Conservation (phyloP, 371 early-diverging fungal genomes). For the Coemansia sp. region DNA sequence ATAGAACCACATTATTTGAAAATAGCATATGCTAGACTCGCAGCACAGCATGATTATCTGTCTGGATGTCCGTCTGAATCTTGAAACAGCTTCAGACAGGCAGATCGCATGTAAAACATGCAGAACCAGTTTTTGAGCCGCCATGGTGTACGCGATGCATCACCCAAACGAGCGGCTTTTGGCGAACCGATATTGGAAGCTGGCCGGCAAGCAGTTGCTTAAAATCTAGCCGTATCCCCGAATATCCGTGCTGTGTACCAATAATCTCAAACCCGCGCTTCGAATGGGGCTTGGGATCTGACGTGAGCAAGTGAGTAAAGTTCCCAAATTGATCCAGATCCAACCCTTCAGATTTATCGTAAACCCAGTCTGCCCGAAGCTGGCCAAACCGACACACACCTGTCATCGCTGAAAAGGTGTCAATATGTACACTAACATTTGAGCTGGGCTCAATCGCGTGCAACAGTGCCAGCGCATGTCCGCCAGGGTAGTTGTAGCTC, state of each 20-base stretch:
- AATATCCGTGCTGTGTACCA: conserved; percentile 22
- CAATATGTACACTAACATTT: conserved; percentile 69
- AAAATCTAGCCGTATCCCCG: not conserved
- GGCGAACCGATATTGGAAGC: conserved; percentile 15
- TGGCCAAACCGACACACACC: conserved; percentile 81
- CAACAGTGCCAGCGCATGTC: conserved; percentile 65
- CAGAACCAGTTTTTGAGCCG: too few species aligned
- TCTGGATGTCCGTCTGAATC: too few species aligned
- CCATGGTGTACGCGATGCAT: conserved; percentile 21
- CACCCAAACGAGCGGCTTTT: conserved; percentile 40
- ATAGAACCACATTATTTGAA: too few species aligned
- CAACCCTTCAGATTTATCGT: conserved; percentile 43
- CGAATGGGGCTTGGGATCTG: conserved; percentile 14
- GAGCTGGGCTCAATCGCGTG: conserved; percentile 55
- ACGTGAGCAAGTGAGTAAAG: conserved; percentile 41
- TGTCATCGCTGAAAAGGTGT: conserved; percentile 79
- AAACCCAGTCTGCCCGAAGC: conserved; percentile 33
- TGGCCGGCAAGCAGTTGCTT: not conserved
- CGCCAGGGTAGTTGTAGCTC: conserved; percentile 86
- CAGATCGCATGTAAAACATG: too few species aligned
- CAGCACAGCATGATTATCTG: too few species aligned
- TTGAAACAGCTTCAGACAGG: too few species aligned
- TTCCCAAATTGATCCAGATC: conserved; percentile 17
- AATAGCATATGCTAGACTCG: too few species aligned
- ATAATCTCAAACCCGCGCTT: conserved; percentile 16